Percentiles rank a stretch among this genome's conserved stretches.
phyloP scores from a whole-genome alignment of 2,329 filamentous ascomycete genomes.

The Sporothrix pseudoabietina region DNA sequence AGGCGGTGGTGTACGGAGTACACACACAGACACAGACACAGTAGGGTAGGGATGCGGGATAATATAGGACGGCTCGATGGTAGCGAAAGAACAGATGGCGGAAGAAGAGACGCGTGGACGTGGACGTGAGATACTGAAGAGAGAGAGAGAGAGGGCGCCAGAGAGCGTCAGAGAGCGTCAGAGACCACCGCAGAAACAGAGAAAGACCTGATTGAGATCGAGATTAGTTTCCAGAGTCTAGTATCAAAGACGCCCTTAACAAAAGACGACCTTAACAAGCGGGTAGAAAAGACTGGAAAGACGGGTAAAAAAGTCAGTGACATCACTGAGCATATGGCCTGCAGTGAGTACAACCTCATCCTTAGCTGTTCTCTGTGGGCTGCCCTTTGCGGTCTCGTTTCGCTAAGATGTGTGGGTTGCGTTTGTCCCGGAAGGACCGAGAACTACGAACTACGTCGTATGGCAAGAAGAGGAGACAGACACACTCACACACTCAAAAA shows the following conservation, averaged over 20 bases:
- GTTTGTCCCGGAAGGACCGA: not conserved
- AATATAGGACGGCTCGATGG: not conserved
- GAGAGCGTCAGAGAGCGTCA: too few relatives aligned
- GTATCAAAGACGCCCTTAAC: not conserved
- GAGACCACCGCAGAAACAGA: not conserved
- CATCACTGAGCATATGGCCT: slow-evolving; percentile 14
- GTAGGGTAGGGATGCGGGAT: not conserved
- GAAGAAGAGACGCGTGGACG: slow-evolving; percentile 5
- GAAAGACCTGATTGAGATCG: not conserved
- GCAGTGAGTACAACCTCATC: slow-evolving; percentile 4
- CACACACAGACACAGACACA: too few relatives aligned
- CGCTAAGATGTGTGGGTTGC: not conserved
- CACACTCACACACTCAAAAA: too few relatives aligned
- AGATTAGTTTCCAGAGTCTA: not conserved
- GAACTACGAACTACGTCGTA: too few relatives aligned
- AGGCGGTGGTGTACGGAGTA: too few relatives aligned
- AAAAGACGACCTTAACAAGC: not conserved
- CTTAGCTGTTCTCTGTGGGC: not conserved
- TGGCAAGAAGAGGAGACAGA: too few relatives aligned
- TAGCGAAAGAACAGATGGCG: not conserved
- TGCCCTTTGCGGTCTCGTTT: not conserved
- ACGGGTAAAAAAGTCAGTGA: not conserved
- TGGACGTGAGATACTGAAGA: not conserved
- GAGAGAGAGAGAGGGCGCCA: not conserved
- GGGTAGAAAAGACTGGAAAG: not conserved